Evolutionary conservation across 441 rosid species (phyloP).

Genomic region (Brassica balearica): DNA sequence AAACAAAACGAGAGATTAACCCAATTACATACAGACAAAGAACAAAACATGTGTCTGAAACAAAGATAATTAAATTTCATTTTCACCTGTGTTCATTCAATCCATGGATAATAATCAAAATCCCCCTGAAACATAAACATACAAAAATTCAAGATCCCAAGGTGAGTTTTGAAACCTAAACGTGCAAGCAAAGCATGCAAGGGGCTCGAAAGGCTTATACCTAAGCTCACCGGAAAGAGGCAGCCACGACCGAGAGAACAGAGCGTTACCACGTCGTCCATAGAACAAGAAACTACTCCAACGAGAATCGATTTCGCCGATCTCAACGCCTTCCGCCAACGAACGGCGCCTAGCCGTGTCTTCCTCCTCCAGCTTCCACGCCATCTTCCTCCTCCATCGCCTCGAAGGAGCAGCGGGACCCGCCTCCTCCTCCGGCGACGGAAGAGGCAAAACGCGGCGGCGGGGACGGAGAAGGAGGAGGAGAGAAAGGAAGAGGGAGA

Average conservation of each 20-base stretch:
- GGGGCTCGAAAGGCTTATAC: conserved; percentile 41
- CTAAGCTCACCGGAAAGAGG: conserved; percentile 68
- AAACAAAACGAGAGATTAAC: conserved; percentile 20
- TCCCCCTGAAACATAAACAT: conserved; percentile 62
- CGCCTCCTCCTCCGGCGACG: conserved; percentile 28
- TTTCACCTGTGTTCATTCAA: conserved; percentile 92
- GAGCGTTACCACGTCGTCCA: conserved; percentile 68
- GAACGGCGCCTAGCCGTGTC: conserved; percentile 81
- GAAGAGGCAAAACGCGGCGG: conserved; percentile 40
- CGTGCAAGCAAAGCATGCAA: conserved; percentile 28
- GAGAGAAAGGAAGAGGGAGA: conserved; percentile 57
- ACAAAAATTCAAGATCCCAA: not conserved
- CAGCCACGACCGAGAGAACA: conserved; percentile 87
- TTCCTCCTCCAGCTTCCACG: conserved; percentile 84
- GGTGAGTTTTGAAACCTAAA: conserved; percentile 3
- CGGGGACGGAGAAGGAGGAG: conserved; percentile 70
- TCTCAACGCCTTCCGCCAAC: conserved; percentile 73
- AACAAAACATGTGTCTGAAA: not conserved
- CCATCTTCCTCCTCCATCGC: conserved; percentile 49
- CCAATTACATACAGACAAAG: not conserved
- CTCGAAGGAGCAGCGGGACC: conserved; percentile 43
- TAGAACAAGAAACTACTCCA: conserved; percentile 65
- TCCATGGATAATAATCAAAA: conserved; percentile 87
- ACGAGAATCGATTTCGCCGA: conserved; percentile 51
- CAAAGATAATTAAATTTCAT: conserved; percentile 43